Conservation (phyloP, 73 alveolate genomes). For the Blepharisma stoltei region DNA sequence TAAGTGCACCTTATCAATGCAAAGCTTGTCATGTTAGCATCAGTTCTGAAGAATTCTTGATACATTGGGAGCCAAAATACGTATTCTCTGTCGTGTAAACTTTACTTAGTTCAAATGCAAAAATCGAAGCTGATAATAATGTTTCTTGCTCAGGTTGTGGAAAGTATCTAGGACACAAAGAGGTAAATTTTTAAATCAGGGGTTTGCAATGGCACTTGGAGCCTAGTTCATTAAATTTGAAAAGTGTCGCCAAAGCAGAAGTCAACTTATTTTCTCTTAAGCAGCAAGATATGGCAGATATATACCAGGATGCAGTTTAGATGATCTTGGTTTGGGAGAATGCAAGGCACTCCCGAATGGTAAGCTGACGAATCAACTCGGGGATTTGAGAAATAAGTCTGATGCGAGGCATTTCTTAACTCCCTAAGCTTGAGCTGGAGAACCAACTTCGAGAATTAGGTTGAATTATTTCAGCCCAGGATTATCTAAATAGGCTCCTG, state of each 20-base stretch:
- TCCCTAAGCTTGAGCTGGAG: too few relatives aligned
- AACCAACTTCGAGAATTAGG: too few relatives aligned
- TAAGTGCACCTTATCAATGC: conserved; percentile 14
- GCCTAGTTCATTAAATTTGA: conserved; percentile 1
- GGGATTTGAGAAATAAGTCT: too few relatives aligned
- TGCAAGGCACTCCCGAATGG: too few relatives aligned
- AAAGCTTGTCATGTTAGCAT: background rate
- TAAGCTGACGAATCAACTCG: too few relatives aligned
- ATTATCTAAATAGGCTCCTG: too few relatives aligned
- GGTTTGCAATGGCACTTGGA: conserved; percentile 26
- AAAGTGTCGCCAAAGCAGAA: background rate
- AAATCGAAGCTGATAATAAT: background rate
- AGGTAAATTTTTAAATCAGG: conserved; percentile 25
- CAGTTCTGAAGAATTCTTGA: conserved; percentile 20
- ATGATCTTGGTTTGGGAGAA: too few relatives aligned
- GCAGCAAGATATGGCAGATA: background rate
- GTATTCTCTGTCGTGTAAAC: conserved; percentile 2
- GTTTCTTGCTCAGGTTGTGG: background rate
- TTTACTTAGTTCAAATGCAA: background rate
- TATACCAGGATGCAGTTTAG: too few relatives aligned
- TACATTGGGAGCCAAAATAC: background rate
- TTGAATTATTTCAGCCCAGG: too few relatives aligned
- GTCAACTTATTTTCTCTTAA: background rate
- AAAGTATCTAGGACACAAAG: background rate
- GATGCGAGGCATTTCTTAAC: too few relatives aligned